phyloP scores from a whole-genome alignment of 331 rosid genomes.

The Quercus lobata region DNA sequence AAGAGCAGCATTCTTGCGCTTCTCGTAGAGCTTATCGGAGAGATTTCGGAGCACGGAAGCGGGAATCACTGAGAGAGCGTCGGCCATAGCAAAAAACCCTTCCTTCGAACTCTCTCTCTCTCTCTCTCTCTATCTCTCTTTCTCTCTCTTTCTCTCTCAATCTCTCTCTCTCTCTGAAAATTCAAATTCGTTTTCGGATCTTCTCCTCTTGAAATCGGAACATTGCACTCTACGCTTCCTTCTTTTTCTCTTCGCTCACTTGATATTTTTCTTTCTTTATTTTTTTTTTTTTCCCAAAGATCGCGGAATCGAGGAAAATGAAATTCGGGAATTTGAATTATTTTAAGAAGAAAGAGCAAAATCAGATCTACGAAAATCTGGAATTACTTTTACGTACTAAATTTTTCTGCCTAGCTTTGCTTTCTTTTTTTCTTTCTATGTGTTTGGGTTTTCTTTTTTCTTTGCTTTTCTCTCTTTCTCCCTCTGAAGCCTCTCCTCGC shows the following conservation, averaged over 20 bases:
- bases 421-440: no score
- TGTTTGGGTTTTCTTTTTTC: no score
- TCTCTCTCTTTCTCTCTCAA: not conserved
- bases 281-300: not conserved
- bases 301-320: not conserved
- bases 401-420: no score
- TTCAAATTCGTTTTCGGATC: conserved; percentile 77
- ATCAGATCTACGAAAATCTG: conserved; percentile 19
- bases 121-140: not conserved
- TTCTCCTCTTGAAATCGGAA: conserved; percentile 72
- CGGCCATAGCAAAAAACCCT: conserved; percentile 55
- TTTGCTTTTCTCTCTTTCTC: not conserved
- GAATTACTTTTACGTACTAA: not conserved
- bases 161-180: not conserved
- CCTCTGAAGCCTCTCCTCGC: no score
- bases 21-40: conserved; percentile 94
- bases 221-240: conserved; percentile 39
- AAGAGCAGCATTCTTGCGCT: conserved; percentile 97
- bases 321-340: not conserved
- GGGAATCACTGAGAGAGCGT: conserved; percentile 58
- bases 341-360: not conserved
- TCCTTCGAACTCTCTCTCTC: conserved; percentile 1
- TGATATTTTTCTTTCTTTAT: no score
- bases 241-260: no score
- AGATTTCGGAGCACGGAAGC: conserved; percentile 86